Conservation (phyloP, 495 filamentous ascomycete genomes). For the Jackrogersella multiformis region DNA sequence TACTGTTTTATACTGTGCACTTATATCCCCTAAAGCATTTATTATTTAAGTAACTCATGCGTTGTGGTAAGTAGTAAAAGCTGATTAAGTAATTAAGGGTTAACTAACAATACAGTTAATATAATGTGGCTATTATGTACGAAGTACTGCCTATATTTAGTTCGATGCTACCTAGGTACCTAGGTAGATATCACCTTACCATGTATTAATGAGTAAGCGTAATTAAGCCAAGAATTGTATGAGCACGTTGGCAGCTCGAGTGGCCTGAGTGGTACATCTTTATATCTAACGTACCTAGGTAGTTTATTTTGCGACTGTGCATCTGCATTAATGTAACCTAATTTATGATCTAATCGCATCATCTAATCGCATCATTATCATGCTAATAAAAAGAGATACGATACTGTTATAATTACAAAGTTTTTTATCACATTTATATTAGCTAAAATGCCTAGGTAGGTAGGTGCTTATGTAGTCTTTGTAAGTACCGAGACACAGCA, state of each 20-base stretch:
- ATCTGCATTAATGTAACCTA: background rate
- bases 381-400: background rate
- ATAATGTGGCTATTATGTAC: too few relatives aligned
- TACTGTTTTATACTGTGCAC: too few relatives aligned
- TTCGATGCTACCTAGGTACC: too few relatives aligned
- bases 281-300: background rate
- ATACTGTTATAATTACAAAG: background rate
- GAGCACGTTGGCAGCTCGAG: background rate
- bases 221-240: constrained; percentile 8
- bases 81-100: too few relatives aligned
- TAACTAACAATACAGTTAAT: too few relatives aligned
- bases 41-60: too few relatives aligned
- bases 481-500: background rate
- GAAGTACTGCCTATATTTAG: too few relatives aligned
- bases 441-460: too few relatives aligned
- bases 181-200: constrained; percentile 1
- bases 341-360: too few relatives aligned
- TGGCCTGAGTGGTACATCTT: background rate
- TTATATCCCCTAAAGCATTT: too few relatives aligned
- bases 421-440: too few relatives aligned
- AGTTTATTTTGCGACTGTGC: background rate
- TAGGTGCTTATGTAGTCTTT: background rate
- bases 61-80: too few relatives aligned
- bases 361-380: constrained; percentile 22
- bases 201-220: background rate